Base-by-base conservation (phyloP, 495 filamentous ascomycete genomes). In the Alectoria sarmentosa region DNA sequence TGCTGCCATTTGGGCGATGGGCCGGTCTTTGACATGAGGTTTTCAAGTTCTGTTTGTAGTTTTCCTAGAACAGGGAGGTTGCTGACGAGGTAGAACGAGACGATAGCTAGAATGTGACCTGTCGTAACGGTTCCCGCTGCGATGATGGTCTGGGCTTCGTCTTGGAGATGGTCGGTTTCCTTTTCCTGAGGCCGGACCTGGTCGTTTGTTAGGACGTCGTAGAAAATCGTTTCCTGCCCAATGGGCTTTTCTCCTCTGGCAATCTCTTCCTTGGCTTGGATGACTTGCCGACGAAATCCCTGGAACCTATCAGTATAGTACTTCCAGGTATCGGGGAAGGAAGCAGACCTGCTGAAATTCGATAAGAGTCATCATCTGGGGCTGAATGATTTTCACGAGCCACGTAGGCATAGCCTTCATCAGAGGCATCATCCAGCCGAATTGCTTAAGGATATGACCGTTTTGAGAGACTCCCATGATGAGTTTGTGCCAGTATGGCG, bases 121-220 rank as follows among this genome's bases (percentile, higher is more conserved):
- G 76, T 66, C 3, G 69, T 66, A 11, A 77, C 48, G 26, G 72
- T 67, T 7, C 83, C 83, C 11, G 82, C 82, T 2, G 71, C 73
- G 17, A 83, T 71, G 13, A 84, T 62, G 0, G 71, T 66, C 39
- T 74, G 70, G 5, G 76, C 79, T 64, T 84, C 81, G 19, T 76
- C 72, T 8, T 69, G 66, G 21, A 83, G 68, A 5, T 80, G 70
- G 36, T 60, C 66, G 4, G 44, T 38, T 54, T 55, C 37, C 41
- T 68, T 70, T 19, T 70, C 66, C 52, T 66, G 63, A 37, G 63
- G 52, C 21, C 34, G 37, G 5, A 64, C 57, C 19, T 64, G 39
- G 26, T 64, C 54, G 13, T 68, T 66, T 23, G 42, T 61, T 11
- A 70, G 46, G 19, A 70, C 32, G n/a, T 70, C 66, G 42, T 68